phyloP scores from a whole-genome alignment of 2,329 filamentous ascomycete genomes.

The Trichoderma atroviride region DNA sequence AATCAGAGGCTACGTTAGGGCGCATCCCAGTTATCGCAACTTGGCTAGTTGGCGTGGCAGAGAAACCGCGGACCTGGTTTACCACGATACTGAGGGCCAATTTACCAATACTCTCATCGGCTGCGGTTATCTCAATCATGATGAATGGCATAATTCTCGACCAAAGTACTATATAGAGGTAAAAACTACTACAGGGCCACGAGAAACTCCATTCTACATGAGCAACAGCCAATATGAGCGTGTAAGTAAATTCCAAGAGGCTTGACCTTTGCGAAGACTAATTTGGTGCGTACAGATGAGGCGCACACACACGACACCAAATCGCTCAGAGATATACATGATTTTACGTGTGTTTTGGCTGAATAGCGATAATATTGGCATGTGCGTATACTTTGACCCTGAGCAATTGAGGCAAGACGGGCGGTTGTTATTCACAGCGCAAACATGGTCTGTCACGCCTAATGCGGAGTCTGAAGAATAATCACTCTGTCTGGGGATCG shows the following conservation, averaged over 20 bases:
- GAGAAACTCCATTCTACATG: constrained; percentile 48
- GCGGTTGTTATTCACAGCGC: not conserved
- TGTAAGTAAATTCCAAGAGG: constrained; percentile 25
- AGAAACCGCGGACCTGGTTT: constrained; percentile 52
- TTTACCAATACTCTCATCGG: constrained; percentile 28
- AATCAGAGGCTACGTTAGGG: constrained; percentile 44
- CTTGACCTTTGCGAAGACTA: constrained; percentile 35
- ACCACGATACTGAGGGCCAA: constrained; percentile 35
- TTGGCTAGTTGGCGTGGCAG: constrained; percentile 43
- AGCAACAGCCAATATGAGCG: constrained; percentile 46
- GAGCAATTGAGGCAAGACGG: not conserved
- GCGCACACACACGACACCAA: not conserved
- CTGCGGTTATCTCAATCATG: constrained; percentile 24
- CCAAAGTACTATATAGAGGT: constrained; percentile 53
- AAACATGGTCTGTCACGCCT: not conserved
- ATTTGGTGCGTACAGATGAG: not conserved
- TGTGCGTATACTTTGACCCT: not conserved
- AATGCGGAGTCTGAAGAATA: not conserved
- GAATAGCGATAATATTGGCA: not conserved
- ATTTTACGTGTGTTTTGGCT: not conserved
- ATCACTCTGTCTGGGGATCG: not conserved
- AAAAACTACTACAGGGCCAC: constrained; percentile 47
- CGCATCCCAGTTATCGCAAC: constrained; percentile 42
- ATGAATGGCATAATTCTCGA: constrained; percentile 28
- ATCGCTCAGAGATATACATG: not conserved